A percentile compares a stretch with the other conserved stretches of the same genome.
phyloP scores from a whole-genome alignment of 208 protist species.

The Acanthamoeba sp. region DNA sequence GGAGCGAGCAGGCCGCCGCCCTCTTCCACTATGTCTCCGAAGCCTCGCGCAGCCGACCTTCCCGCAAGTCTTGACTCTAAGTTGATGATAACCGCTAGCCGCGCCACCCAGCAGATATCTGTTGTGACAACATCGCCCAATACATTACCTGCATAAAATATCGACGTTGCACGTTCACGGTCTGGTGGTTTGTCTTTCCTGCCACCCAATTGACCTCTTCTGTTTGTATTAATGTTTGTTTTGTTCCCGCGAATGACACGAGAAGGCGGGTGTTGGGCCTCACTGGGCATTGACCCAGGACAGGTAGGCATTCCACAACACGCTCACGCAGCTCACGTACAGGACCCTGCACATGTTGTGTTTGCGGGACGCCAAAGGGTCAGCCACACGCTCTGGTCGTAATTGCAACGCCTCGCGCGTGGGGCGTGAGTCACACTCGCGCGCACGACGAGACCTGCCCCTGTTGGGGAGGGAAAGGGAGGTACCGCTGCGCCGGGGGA shows the following conservation, averaged over 20 bases:
- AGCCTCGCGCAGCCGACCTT: not conserved
- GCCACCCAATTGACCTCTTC: not conserved
- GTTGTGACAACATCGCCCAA: not conserved
- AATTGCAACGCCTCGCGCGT: no score
- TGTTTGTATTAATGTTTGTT: not conserved
- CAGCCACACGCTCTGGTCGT: no score
- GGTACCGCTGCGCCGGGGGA: not conserved
- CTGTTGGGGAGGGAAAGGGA: not conserved
- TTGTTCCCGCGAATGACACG: not conserved
- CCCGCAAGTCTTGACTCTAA: not conserved
- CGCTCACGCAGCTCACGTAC: constrained; percentile 5
- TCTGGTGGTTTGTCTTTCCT: no score
- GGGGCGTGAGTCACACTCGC: no score
- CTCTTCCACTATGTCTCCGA: not conserved
- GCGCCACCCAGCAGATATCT: not conserved
- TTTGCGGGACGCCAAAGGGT: no score
- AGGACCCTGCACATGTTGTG: not conserved
- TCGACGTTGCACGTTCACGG: no score
- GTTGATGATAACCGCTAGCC: no score
- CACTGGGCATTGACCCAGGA: not conserved
- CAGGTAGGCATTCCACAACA: constrained; percentile 21
- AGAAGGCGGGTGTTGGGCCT: not conserved
- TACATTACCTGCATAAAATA: no score
- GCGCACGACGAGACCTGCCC: not conserved
- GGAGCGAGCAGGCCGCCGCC: not conserved